Base-by-base conservation (phyloP, 2,329 filamentous ascomycete genomes). In the Paraphaeosphaeria sporulosa region DNA sequence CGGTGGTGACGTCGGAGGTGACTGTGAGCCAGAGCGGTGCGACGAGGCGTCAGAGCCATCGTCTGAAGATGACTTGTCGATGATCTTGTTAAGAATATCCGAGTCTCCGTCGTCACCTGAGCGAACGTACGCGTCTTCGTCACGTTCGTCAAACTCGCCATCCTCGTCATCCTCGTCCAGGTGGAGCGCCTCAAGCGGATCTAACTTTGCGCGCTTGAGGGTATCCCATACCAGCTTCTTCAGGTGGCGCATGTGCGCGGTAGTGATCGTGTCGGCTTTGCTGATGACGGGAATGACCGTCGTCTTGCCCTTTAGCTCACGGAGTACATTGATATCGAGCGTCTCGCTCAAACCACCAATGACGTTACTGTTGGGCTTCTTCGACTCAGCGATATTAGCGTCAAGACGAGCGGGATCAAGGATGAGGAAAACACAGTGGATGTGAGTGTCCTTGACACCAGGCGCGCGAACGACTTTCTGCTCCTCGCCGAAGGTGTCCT, bases 261-360 rank as follows among this genome's bases (percentile, higher is more conserved):
- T 89, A n/a, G 95, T 98, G 70, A 98, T 91, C 15, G 94, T 97
- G 76, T 99, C 95, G 42, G 95, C 94, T 80, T 99, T 99, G 75
- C 93, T 91, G 73, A 99, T 94, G 60, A 99, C 89, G 0, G 95
- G 95, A 49, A 99, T 92, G 60, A 98, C 93, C 0, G 93, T 96
- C 0, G 95, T 98, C 84, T 97, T 97, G 70, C 92, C 91, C 76
- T 96, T 90, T 30, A 99, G 86, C 17, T 90, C 91, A 50, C 91
- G 91, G 71, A 99, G 84, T 59, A 97, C 91, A 74, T 97, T 93
- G 25, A 99, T 81, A 74, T 99, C 95, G 10, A 99, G 85, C 66
- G 93, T 91, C 66, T 96, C 90, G 70, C 98, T 94, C 15, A 98
- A 83, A 23, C 89, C 88, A 30, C 91, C 91, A 48, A 90, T 74